These are phyloP conservation scores for Boletus subcaerulescens DNA, from an alignment of 768 basidiomycete species.

Conservation along the genomic window DNA sequence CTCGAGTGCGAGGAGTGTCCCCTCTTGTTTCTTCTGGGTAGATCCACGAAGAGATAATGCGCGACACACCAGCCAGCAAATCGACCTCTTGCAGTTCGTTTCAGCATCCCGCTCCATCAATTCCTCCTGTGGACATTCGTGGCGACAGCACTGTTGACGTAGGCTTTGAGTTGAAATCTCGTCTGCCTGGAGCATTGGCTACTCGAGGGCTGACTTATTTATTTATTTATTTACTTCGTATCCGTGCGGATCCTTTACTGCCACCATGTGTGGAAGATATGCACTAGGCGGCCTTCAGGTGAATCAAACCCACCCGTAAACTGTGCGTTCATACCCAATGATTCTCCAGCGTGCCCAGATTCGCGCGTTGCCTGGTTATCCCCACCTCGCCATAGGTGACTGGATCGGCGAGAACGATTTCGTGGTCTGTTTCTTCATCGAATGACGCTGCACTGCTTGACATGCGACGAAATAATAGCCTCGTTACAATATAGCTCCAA, in stretches of 20 bases:
- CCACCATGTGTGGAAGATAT: constrained; percentile 62
- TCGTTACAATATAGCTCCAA: constrained; percentile 84
- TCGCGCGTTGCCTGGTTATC: constrained; percentile 39
- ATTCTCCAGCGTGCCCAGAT: constrained; percentile 25
- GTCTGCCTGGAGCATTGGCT: no score
- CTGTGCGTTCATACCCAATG: neutral
- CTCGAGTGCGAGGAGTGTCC: no score
- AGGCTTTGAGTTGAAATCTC: no score
- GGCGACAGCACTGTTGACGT: no score
- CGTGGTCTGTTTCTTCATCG: constrained; percentile 33
- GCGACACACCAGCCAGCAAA: no score
- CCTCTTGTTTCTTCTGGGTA: no score
- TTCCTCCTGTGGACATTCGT: no score
- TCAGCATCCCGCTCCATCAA: no score
- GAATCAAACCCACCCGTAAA: neutral
- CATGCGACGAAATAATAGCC: constrained; percentile 24
- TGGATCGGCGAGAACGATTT: constrained; percentile 64
- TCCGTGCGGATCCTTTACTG: neutral
- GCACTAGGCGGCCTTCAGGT: constrained; percentile 50
- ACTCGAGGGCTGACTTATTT: no score
- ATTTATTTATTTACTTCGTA: no score
- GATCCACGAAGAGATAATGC: no score
- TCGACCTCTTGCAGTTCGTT: no score
- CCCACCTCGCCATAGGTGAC: constrained; percentile 44
- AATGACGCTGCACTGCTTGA: neutral